These are phyloP conservation scores for Aegilops longissima DNA, from an alignment of 176 grass and related monocot species.

Conservation along the genomic window DNA sequence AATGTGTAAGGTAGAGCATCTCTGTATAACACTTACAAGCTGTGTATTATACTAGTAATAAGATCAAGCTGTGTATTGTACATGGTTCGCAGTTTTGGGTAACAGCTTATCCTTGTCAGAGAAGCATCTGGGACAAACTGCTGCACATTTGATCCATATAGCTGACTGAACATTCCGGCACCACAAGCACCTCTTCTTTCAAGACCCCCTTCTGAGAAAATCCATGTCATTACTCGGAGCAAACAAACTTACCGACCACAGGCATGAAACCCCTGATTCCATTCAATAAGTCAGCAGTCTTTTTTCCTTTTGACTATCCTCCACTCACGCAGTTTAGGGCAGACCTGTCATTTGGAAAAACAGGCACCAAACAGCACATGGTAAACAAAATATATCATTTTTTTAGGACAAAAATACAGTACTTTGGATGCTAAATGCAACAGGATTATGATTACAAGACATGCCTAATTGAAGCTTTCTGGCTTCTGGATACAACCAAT, in stretches of 20 bases:
- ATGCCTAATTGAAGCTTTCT: conserved; percentile 52
- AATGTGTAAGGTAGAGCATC: neutral
- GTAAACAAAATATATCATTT: conserved; percentile 54
- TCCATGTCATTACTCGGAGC: conserved; percentile 17
- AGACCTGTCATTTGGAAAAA: conserved; percentile 44
- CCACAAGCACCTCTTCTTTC: conserved; percentile 10
- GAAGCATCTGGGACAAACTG: neutral
- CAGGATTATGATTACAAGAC: conserved; percentile 25
- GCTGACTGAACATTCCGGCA: neutral
- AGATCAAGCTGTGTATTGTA: neutral
- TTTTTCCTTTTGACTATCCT: neutral
- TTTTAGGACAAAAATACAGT: no score
- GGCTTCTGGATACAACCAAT: conserved; percentile 29
- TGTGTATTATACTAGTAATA: neutral
- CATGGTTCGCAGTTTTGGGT: neutral
- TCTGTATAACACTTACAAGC: neutral
- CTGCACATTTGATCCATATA: neutral
- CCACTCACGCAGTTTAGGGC: conserved; percentile 34
- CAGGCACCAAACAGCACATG: conserved; percentile 25
- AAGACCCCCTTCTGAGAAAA: neutral
- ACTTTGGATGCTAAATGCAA: neutral
- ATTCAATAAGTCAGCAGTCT: neutral
- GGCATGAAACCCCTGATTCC: neutral
- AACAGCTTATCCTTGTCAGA: neutral
- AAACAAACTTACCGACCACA: conserved; percentile 21